Percentiles rank a stretch among this genome's conserved stretches.
Evolutionary conservation across 352 stramenopile species (phyloP).

Genomic region (Globisporangium cystogenes): DNA sequence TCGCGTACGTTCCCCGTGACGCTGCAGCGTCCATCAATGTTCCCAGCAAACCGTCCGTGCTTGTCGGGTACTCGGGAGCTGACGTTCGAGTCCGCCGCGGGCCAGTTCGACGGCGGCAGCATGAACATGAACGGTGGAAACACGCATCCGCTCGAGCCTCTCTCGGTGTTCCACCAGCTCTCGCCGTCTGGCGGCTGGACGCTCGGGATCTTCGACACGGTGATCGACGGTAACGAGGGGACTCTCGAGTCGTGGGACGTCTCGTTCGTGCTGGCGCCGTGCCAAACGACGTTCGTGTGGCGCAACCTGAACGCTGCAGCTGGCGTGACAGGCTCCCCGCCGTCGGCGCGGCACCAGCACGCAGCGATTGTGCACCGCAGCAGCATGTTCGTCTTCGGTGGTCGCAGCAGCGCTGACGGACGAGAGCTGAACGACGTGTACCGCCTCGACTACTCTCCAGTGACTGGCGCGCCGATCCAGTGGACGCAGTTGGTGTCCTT

Average conservation of each 20-base stretch:
- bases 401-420: slow-evolving; percentile 22
- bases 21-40: slow-evolving; percentile 37
- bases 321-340: slow-evolving; percentile 23
- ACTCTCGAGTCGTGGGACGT: slow-evolving; percentile 49
- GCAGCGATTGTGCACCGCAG: slow-evolving; percentile 44
- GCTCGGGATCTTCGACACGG: slow-evolving; percentile 39
- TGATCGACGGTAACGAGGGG: slow-evolving; percentile 31
- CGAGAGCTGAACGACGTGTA: slow-evolving; percentile 45
- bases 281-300: slow-evolving; percentile 51
- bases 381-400: slow-evolving; percentile 72
- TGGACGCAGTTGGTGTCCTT: slow-evolving; percentile 41
- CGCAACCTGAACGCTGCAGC: slow-evolving; percentile 24
- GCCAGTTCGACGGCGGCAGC: slow-evolving; percentile 4
- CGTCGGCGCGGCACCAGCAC: slow-evolving; percentile 52
- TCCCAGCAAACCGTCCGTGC: slow-evolving; percentile 19
- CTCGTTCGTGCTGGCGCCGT: slow-evolving; percentile 42
- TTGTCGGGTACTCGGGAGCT: slow-evolving; percentile 25
- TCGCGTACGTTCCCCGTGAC: slow-evolving; percentile 44
- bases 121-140: slow-evolving; percentile 1
- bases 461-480: slow-evolving; percentile 14
- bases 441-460: slow-evolving; percentile 47
- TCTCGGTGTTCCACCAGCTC: slow-evolving; percentile 54
- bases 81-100: slow-evolving; percentile 20
- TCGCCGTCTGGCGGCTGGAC: slow-evolving; percentile 53
- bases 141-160: slow-evolving; percentile 27